These are phyloP conservation scores for Karstenula rhodostoma DNA, from an alignment of 2,329 filamentous ascomycete species.

Conservation along the genomic window DNA sequence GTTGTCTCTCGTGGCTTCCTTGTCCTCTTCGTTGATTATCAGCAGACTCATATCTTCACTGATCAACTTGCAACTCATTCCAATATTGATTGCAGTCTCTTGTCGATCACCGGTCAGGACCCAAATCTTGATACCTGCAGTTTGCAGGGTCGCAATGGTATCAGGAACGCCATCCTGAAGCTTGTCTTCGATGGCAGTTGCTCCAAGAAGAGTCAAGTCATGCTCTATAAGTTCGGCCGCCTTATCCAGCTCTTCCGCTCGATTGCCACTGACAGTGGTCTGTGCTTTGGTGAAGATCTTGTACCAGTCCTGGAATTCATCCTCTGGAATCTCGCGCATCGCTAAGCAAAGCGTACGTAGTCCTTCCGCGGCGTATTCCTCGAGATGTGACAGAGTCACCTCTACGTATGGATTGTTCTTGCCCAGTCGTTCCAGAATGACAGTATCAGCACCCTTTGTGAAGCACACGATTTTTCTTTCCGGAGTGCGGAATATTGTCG, in stretches of 20 bases:
- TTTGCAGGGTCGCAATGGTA: conserved; percentile 95
- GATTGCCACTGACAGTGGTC: conserved; percentile 90
- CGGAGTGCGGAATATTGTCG: conserved; percentile 93
- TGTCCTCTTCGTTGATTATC: conserved; percentile 90
- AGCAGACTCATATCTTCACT: conserved; percentile 98
- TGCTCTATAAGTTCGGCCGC: conserved; percentile 94
- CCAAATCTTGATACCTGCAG: conserved; percentile 98
- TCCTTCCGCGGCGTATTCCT: conserved; percentile 97
- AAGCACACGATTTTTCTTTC: conserved; percentile 95
- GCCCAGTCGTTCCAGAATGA: conserved; percentile 90
- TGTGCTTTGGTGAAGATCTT: conserved; percentile 85
- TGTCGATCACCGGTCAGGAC: conserved; percentile 96
- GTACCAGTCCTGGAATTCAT: conserved; percentile 88
- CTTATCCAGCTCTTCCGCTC: conserved; percentile 95
- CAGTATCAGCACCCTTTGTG: conserved; percentile 96
- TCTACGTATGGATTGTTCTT: conserved; percentile 84
- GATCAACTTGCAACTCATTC: conserved; percentile 98
- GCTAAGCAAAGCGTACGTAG: conserved; percentile 93
- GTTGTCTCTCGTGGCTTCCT: conserved; percentile 83
- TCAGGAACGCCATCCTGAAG: conserved; percentile 97
- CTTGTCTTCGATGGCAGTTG: conserved; percentile 96
- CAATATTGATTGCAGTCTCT: conserved; percentile 99
- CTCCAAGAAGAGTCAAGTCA: conserved; percentile 88
- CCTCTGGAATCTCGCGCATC: conserved; percentile 89
- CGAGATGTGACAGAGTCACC: conserved; percentile 89